Conservation (phyloP, 306 rosid genomes). For the Echinosophora koreensis region DNA sequence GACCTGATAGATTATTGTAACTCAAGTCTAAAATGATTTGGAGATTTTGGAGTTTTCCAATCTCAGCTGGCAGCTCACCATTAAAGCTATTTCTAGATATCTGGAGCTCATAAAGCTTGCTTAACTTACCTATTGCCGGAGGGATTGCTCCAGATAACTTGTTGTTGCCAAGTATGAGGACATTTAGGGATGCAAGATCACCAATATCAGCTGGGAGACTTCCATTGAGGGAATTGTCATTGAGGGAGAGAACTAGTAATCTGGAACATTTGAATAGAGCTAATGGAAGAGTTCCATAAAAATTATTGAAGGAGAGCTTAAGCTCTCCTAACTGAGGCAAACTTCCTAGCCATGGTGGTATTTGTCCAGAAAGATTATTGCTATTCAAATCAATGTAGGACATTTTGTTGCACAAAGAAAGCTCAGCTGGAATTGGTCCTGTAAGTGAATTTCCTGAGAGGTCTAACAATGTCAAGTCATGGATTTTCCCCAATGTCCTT, state of each 20-base stretch:
- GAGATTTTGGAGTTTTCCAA: constrained; percentile 86
- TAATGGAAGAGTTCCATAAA: constrained; percentile 72
- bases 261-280: constrained; percentile 77
- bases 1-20: constrained; percentile 79
- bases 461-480: constrained; percentile 68
- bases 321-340: constrained; percentile 82
- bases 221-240: constrained; percentile 77
- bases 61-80: constrained; percentile 79
- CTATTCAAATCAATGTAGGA: constrained; percentile 70
- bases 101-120: constrained; percentile 76
- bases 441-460: constrained; percentile 80
- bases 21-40: constrained; percentile 88
- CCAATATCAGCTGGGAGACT: constrained; percentile 75
- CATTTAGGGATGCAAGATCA: constrained; percentile 66
- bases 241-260: constrained; percentile 73
- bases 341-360: constrained; percentile 84
- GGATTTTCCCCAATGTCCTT: constrained; percentile 66
- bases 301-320: constrained; percentile 74
- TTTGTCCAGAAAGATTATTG: constrained; percentile 70
- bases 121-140: constrained; percentile 64
- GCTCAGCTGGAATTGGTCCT: constrained; percentile 81
- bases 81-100: constrained; percentile 66
- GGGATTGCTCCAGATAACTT: constrained; percentile 76
- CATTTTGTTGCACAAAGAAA: constrained; percentile 76
- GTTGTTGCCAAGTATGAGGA: constrained; percentile 72